Evolutionary conservation across 192 early-diverging fungal genomes (phyloP).

Genomic region (Rhizophlyctis rosea): DNA sequence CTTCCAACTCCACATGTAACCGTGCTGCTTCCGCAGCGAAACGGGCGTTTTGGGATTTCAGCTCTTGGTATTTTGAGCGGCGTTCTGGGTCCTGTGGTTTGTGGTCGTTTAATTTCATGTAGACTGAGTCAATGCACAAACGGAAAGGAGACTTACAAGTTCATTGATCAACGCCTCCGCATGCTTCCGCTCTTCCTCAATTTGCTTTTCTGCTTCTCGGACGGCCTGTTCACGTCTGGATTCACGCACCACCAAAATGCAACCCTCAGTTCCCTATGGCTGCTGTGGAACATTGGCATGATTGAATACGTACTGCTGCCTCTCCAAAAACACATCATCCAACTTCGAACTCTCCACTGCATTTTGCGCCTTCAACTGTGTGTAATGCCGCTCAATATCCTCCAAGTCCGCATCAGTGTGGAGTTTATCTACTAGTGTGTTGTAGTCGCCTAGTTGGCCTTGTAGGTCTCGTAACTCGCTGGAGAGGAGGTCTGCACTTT

Average conservation of each 20-base stretch:
- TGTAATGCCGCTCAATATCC: constrained; percentile 50
- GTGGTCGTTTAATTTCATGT: not conserved
- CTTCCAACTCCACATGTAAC: constrained; percentile 41
- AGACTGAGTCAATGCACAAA: not conserved
- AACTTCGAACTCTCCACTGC: constrained; percentile 36
- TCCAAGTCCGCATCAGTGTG: constrained; percentile 57
- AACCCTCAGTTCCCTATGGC: no score
- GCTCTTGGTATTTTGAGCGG: constrained; percentile 28
- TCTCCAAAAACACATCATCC: constrained; percentile 49
- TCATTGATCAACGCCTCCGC: constrained; percentile 48
- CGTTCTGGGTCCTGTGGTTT: constrained; percentile 3
- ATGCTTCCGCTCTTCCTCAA: constrained; percentile 41
- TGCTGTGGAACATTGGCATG: no score
- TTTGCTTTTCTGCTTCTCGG: constrained; percentile 47
- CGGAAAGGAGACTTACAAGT: constrained; percentile 24
- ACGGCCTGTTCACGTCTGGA: constrained; percentile 42
- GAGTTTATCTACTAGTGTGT: constrained; percentile 55
- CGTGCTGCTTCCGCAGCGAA: constrained; percentile 33
- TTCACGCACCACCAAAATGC: constrained; percentile 2
- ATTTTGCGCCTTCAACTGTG: constrained; percentile 49
- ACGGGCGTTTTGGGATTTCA: constrained; percentile 42
- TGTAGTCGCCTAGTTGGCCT: constrained; percentile 54
- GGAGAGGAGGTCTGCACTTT: constrained; percentile 50
- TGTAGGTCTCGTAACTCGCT: constrained; percentile 54
- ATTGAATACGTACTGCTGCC: constrained; percentile 39